Base-by-base conservation (phyloP, 176 grass and related monocot species). In the Aegilops tauschii region DNA sequence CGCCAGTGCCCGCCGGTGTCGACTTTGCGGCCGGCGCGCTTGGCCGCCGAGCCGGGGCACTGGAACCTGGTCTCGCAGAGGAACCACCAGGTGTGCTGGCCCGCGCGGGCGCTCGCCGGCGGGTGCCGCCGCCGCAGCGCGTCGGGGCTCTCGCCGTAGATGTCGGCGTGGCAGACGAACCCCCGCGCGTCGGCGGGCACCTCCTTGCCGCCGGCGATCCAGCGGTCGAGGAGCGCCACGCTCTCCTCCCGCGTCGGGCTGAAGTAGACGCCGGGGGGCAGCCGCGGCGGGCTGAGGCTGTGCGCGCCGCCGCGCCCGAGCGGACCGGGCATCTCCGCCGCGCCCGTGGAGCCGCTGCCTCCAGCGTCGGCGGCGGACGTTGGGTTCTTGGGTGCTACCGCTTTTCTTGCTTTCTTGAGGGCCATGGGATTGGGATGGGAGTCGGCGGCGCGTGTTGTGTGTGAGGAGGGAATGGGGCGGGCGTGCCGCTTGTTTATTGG, bases 181-280 rank as follows among this genome's bases (percentile, higher is more conserved):
- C 36, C 36, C 12, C 32, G 2, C 12, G 21, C 20, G 49, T 11
- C 25, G 28, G 12, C 25, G 20, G 12, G 62, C 28, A 37, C 5
- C 4, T 47, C 13, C 6, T 1, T 28, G 49, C 28, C 21, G 20
- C 50, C 63, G 9, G 64, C 36, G 28, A 70, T 61, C 64, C 10
- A 16, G 3, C 73, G 64, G 49, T 61, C 23, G 50, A 88, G 36
- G 65, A 88, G 8, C 28, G 3, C 72, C 13, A 75, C 36, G 83
- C 73, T 70, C 10, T 83, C 80, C 50, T 63, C 50, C 37, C 36
- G 73, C 72, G 32, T 8, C 28, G 80, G 86, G 64, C 77, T 78
- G 86, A 88, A 83, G 64, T 88, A 88, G 27, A 78, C 64, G 47
- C 86, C 80, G 9, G 64, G 36, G 31, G 80, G 73, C 3, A 83